phyloP scores from a whole-genome alignment of 2,329 filamentous ascomycete species.

The Gaeumannomyces tritici region DNA sequence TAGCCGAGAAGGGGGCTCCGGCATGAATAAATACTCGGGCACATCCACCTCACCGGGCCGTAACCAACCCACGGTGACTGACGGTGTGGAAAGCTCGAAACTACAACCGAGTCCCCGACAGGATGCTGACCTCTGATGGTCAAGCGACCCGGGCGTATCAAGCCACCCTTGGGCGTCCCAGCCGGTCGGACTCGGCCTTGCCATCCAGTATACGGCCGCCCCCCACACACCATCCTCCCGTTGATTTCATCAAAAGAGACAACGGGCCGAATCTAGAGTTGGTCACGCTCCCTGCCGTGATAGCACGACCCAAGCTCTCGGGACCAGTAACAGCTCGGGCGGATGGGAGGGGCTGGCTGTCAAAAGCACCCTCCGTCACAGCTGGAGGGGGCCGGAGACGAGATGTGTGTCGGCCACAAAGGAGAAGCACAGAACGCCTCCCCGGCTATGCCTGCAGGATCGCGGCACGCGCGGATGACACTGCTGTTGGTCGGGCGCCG shows the following conservation, averaged over 20 bases:
- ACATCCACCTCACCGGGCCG: background rate
- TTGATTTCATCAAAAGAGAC: no score
- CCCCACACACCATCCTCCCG: background rate
- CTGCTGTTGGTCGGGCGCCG: background rate
- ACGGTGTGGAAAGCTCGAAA: background rate
- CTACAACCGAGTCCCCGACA: background rate
- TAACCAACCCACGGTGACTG: no score
- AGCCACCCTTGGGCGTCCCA: background rate
- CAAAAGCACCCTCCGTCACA: background rate
- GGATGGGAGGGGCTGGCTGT: background rate
- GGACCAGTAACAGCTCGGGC: background rate
- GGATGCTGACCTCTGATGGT: background rate
- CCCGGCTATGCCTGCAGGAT: background rate
- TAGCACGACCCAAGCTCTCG: background rate
- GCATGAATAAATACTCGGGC: background rate
- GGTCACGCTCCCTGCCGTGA: background rate
- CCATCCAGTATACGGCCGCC: background rate
- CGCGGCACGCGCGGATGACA: background rate
- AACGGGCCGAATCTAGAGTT: background rate
- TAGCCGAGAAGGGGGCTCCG: background rate
- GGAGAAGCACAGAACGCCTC: background rate
- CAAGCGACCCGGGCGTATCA: background rate
- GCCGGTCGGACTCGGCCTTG: background rate
- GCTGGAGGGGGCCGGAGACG: background rate
- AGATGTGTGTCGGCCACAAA: background rate